Percentiles rank a stretch among this genome's conserved stretches.
Conservation (phyloP, 352 stramenopile genomes). For the Globisporangium sylvaticum region DNA sequence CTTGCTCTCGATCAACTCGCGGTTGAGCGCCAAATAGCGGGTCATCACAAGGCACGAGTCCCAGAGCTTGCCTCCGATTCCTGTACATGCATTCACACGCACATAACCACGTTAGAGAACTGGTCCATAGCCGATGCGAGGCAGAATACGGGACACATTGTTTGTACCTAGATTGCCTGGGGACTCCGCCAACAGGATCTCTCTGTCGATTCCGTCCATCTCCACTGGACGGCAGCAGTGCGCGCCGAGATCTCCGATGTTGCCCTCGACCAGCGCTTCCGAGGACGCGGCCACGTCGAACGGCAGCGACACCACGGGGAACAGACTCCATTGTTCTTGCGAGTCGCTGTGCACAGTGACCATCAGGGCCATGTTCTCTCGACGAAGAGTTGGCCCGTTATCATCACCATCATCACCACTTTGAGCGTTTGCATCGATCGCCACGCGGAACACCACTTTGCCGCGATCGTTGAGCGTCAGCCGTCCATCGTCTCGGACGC, state of each 20-base stretch:
- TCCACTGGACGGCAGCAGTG: slow-evolving; percentile 67
- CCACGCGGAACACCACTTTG: slow-evolving; percentile 48
- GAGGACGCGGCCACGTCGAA: slow-evolving; percentile 28
- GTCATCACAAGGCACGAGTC: slow-evolving; percentile 78
- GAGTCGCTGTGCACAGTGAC: slow-evolving; percentile 33
- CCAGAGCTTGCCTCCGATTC: slow-evolving; percentile 82
- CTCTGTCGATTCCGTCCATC: slow-evolving; percentile 40
- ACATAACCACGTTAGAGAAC: not conserved
- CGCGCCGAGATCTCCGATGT: slow-evolving; percentile 39
- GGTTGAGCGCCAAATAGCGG: slow-evolving; percentile 42
- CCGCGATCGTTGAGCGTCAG: slow-evolving; percentile 58
- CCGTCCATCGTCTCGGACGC: slow-evolving; percentile 22
- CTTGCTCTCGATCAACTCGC: slow-evolving; percentile 36
- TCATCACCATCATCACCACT: no score
- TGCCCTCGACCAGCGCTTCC: slow-evolving; percentile 17
- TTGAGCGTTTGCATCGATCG: slow-evolving; percentile 18
- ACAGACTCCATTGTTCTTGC: slow-evolving; percentile 40
- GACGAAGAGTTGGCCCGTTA: not conserved
- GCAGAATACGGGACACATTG: not conserved
- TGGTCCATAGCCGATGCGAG: not conserved
- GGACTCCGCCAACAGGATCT: slow-evolving; percentile 72
- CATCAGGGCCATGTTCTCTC: slow-evolving; percentile 32
- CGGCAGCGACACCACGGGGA: slow-evolving; percentile 65
- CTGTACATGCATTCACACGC: slow-evolving; percentile 13
- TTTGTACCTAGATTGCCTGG: slow-evolving; percentile 60